Conservation (phyloP, 352 stramenopile genomes). For the Aphanomyces euteiches region DNA sequence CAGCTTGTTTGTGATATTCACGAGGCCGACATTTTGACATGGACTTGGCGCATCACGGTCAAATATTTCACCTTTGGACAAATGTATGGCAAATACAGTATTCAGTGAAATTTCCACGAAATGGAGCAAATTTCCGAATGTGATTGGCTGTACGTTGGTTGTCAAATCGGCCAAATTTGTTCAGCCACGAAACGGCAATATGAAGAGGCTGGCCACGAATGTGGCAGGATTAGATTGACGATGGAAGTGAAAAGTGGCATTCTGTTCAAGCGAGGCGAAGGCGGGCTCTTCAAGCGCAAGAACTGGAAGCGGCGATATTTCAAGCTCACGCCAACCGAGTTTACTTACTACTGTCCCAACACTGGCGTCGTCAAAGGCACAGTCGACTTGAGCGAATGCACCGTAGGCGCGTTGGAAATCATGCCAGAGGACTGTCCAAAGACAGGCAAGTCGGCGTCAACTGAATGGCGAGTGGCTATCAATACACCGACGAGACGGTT, state of each 20-base stretch:
- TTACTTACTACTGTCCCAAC: conserved; percentile 75
- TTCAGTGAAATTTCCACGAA: too few relatives aligned
- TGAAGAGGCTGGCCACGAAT: too few relatives aligned
- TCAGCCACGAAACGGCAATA: too few relatives aligned
- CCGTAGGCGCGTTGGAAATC: conserved; percentile 60
- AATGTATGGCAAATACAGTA: too few relatives aligned
- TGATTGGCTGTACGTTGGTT: too few relatives aligned
- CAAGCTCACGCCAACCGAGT: conserved; percentile 50
- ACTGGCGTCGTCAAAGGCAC: conserved; percentile 69
- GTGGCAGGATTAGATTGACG: too few relatives aligned
- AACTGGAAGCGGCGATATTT: conserved; percentile 84
- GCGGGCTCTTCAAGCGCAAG: conserved; percentile 54
- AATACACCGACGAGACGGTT: conserved; percentile 54
- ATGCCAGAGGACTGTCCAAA: conserved; percentile 78
- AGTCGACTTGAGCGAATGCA: conserved; percentile 58
- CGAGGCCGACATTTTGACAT: too few relatives aligned
- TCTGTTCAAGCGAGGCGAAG: conserved; percentile 77
- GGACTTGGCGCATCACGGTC: too few relatives aligned
- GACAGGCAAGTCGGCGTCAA: conserved; percentile 61
- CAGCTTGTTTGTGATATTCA: too few relatives aligned
- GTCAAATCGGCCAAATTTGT: too few relatives aligned
- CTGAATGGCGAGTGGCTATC: conserved; percentile 75
- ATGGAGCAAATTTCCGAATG: too few relatives aligned
- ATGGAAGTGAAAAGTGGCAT: conserved; percentile 46
- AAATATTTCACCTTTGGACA: too few relatives aligned